Evolutionary conservation across 1,284 basidiomycete species (phyloP).

Genomic region (Leccinum griseonigrum): DNA sequence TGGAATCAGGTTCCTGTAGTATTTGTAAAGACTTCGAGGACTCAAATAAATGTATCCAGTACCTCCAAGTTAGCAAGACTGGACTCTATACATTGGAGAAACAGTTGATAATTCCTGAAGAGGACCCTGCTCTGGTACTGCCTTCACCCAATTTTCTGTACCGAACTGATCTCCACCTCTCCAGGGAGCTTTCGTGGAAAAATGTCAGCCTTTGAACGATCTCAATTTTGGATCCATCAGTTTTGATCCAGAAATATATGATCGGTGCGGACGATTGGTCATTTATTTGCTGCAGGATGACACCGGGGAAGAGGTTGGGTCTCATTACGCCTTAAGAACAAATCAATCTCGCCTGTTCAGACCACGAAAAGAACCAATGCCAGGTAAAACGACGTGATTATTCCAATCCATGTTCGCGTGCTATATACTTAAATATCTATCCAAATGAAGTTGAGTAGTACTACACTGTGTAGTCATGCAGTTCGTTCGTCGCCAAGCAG

Average conservation of each 20-base stretch:
- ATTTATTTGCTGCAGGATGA: background rate
- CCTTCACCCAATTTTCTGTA: background rate
- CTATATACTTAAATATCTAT: no score
- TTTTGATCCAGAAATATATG: background rate
- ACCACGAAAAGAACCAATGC: no score
- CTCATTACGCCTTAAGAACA: background rate
- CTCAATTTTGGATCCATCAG: background rate
- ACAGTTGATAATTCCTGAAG: background rate
- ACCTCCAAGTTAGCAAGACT: background rate
- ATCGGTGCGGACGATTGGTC: background rate
- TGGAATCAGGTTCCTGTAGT: background rate
- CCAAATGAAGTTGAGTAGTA: constrained; percentile 11
- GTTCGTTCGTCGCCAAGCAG: background rate
- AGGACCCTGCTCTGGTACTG: background rate
- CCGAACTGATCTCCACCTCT: background rate
- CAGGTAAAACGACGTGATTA: no score
- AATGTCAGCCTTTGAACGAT: background rate
- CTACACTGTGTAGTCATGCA: constrained; percentile 27
- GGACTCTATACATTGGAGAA: background rate
- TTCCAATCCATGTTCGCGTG: no score
- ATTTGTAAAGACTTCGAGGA: background rate
- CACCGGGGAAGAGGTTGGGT: background rate
- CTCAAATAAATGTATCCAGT: background rate
- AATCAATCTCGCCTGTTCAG: no score
- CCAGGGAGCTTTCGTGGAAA: background rate